Evolutionary conservation across 2,329 filamentous ascomycete genomes (phyloP).

Genomic region (Aspergillus fumigatiaffinis): DNA sequence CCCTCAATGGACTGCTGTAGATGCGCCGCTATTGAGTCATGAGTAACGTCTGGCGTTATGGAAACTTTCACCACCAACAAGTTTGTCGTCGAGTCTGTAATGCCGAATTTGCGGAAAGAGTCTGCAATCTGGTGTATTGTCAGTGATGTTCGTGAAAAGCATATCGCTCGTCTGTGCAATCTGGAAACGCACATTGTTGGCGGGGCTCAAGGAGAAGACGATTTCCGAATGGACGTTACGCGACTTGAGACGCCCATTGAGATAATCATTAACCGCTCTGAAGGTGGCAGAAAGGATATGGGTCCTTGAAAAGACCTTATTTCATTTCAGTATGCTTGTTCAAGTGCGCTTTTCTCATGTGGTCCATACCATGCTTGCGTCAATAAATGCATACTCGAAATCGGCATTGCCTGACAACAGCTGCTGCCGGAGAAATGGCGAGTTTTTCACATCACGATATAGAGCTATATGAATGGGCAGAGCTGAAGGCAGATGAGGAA

Average conservation of each 20-base stretch:
- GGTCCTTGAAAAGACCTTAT: constrained; percentile 63
- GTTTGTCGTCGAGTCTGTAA: constrained; percentile 64
- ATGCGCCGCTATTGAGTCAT: constrained; percentile 55
- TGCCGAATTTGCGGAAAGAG: constrained; percentile 83
- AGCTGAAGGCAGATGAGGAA: constrained; percentile 70
- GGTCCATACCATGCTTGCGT: constrained; percentile 67
- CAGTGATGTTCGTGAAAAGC: constrained; percentile 6
- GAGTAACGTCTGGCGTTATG: constrained; percentile 45
- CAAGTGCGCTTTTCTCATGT: background rate
- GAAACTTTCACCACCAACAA: constrained; percentile 81
- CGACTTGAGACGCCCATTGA: constrained; percentile 63
- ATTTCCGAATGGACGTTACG: constrained; percentile 87
- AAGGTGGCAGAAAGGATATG: constrained; percentile 75
- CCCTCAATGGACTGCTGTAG: constrained; percentile 62
- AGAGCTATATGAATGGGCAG: constrained; percentile 69
- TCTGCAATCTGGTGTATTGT: constrained; percentile 68
- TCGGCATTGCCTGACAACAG: constrained; percentile 77
- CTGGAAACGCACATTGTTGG: constrained; percentile 65
- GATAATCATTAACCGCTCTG: constrained; percentile 66
- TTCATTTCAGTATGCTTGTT: constrained; percentile 5
- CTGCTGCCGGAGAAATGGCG: constrained; percentile 73
- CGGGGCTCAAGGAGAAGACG: constrained; percentile 73
- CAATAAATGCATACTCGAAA: constrained; percentile 92
- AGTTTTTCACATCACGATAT: constrained; percentile 73
- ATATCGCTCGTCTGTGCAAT: background rate